These are phyloP conservation scores for Emergomyces pasteurianus DNA, from an alignment of 2,329 filamentous ascomycete genomes.

Conservation along the genomic window DNA sequence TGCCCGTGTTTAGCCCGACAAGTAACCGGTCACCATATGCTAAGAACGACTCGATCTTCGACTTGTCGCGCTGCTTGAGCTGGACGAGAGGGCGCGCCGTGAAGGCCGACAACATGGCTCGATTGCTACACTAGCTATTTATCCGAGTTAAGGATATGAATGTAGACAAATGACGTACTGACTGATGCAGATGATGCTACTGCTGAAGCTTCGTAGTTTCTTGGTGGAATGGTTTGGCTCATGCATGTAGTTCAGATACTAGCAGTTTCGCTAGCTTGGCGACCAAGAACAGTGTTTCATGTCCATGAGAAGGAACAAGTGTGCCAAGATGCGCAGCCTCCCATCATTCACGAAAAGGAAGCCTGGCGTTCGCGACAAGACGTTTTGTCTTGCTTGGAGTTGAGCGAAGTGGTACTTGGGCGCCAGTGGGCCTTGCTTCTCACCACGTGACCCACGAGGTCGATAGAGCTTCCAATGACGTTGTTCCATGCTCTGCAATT, in stretches of 20 bases:
- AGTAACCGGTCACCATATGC: constrained; percentile 87
- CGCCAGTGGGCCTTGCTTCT: no score
- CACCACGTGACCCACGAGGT: no score
- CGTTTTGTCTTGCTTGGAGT: neutral
- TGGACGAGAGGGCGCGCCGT: constrained; percentile 93
- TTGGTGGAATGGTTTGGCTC: neutral
- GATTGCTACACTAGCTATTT: neutral
- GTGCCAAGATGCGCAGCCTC: neutral
- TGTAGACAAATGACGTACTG: neutral
- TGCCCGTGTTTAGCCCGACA: constrained; percentile 82
- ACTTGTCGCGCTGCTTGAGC: constrained; percentile 90
- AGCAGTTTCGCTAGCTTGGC: neutral
- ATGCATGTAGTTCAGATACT: neutral
- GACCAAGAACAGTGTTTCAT: neutral
- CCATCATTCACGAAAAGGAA: neutral
- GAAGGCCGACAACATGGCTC: constrained; percentile 84
- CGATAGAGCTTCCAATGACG: no score
- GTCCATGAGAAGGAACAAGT: neutral
- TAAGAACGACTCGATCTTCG: constrained; percentile 89
- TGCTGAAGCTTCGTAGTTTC: neutral
- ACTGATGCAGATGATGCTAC: neutral
- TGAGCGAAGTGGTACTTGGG: no score
- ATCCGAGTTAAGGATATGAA: neutral
- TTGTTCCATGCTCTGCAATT: no score
- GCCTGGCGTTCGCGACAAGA: neutral